These are phyloP conservation scores for Corylus heterophylla DNA, from an alignment of 306 rosid genomes.

Conservation along the genomic window DNA sequence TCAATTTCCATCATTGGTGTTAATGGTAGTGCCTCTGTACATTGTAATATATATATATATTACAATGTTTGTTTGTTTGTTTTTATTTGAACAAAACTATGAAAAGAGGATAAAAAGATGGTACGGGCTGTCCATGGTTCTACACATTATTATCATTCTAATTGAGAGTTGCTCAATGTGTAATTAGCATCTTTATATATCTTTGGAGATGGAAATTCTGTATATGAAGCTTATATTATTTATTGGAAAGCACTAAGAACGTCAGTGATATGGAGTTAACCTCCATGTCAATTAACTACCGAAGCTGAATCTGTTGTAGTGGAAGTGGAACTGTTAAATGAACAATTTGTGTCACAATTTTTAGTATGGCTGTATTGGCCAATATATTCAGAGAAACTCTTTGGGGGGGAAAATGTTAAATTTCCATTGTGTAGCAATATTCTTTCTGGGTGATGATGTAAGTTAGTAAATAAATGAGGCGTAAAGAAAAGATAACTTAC, in stretches of 20 bases:
- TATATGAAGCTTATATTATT: background rate
- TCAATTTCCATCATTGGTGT: background rate
- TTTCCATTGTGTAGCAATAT: too few relatives aligned
- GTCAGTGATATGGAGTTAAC: background rate
- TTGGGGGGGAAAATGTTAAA: background rate
- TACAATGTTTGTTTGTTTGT: too few relatives aligned
- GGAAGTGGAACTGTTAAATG: constrained; percentile 8
- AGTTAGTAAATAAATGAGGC: background rate
- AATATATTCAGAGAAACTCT: background rate
- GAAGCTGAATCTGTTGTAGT: background rate
- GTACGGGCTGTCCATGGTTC: background rate
- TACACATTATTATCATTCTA: background rate
- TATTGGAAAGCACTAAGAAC: background rate
- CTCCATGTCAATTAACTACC: background rate
- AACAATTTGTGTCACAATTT: background rate
- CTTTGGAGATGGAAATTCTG: background rate
- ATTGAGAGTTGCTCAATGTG: background rate
- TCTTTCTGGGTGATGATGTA: constrained; percentile 3
- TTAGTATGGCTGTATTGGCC: too few relatives aligned
- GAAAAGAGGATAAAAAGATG: too few relatives aligned
- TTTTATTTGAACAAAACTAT: too few relatives aligned
- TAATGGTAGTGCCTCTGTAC: background rate
- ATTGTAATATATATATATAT: background rate
- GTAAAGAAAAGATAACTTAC: background rate
- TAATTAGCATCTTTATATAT: background rate